Percentiles rank a stretch among this genome's conserved stretches.
These are phyloP conservation scores for Penicillium manginii DNA, from an alignment of 495 filamentous ascomycete genomes.

Conservation along the genomic window DNA sequence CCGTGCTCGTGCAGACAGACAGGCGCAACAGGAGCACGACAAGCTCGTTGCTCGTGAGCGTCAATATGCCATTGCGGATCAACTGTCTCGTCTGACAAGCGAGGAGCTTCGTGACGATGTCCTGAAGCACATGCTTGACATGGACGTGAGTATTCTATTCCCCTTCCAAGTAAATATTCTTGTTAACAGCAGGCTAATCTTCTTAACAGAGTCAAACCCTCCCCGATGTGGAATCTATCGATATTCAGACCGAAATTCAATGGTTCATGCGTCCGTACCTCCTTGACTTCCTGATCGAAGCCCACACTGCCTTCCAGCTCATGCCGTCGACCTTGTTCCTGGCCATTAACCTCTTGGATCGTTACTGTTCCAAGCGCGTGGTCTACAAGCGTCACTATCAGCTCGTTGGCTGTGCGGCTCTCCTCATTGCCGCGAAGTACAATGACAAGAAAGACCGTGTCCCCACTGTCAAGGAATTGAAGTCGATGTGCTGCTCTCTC, in stretches of 20 bases:
- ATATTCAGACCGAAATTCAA: conserved; percentile 98
- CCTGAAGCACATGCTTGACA: conserved; percentile 88
- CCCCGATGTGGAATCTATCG: conserved; percentile 95
- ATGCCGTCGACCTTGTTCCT: conserved; percentile 94
- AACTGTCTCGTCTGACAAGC: conserved; percentile 77
- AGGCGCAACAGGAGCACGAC: conserved; percentile 61
- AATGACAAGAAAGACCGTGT: conserved; percentile 98
- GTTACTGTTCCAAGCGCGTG: conserved; percentile 97
- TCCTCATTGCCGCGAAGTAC: conserved; percentile 97
- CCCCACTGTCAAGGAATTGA: conserved; percentile 91
- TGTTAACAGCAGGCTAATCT: not conserved
- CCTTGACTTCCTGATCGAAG: conserved; percentile 97
- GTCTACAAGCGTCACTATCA: conserved; percentile 99
- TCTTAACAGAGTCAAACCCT: conserved; percentile 76
- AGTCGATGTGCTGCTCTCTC: conserved; percentile 97
- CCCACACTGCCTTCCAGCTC: conserved; percentile 91
- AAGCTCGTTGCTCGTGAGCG: conserved; percentile 73
- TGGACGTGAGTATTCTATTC: conserved; percentile 74
- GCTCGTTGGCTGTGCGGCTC: conserved; percentile 91
- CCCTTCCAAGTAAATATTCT: conserved; percentile 14
- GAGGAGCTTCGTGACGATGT: conserved; percentile 94
- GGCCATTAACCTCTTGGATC: conserved; percentile 92
- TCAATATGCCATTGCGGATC: conserved; percentile 83
- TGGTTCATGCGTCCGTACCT: conserved; percentile 99
- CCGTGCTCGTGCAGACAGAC: conserved; percentile 36